These are phyloP conservation scores for Cymbopogon flexuosus DNA, from an alignment of 202 grass and related monocot genomes.

Conservation along the genomic window DNA sequence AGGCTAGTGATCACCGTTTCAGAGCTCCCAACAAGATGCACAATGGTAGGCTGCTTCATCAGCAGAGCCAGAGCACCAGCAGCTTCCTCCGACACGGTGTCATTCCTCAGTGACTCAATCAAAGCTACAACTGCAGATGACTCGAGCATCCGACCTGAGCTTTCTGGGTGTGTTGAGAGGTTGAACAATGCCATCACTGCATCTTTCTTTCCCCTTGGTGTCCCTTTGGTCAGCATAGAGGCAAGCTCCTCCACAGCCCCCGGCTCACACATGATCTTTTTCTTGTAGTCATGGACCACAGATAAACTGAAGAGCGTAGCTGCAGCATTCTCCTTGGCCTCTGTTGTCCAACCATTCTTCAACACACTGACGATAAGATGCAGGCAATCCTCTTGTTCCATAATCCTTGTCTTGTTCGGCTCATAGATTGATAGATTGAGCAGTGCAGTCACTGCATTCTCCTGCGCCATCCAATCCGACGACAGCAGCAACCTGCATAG, in stretches of 20 bases:
- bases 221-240: conserved; percentile 67
- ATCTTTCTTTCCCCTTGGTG: conserved; percentile 81
- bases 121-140: conserved; percentile 55
- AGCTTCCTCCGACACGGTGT: conserved; percentile 82
- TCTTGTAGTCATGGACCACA: conserved; percentile 93
- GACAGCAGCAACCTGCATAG: conserved; percentile 61
- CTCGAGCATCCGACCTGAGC: conserved; percentile 67
- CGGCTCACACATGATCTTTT: conserved; percentile 69
- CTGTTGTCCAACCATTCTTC: conserved; percentile 73
- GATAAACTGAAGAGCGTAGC: conserved; percentile 92
- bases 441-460: conserved; percentile 85
- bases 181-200: conserved; percentile 98
- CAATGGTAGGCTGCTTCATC: conserved; percentile 63
- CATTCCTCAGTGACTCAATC: conserved; percentile 63
- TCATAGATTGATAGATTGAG: conserved; percentile 92
- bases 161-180: conserved; percentile 86
- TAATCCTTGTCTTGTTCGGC: conserved; percentile 70
- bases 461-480: conserved; percentile 61
- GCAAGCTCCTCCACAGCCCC: conserved; percentile 67
- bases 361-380: conserved; percentile 63
- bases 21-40: conserved; percentile 56
- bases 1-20: conserved; percentile 64
- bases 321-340: conserved; percentile 90
- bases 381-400: conserved; percentile 75
- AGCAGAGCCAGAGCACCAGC: conserved; percentile 87